phyloP scores from a whole-genome alignment of 306 rosid species.

The Senna siamea region DNA sequence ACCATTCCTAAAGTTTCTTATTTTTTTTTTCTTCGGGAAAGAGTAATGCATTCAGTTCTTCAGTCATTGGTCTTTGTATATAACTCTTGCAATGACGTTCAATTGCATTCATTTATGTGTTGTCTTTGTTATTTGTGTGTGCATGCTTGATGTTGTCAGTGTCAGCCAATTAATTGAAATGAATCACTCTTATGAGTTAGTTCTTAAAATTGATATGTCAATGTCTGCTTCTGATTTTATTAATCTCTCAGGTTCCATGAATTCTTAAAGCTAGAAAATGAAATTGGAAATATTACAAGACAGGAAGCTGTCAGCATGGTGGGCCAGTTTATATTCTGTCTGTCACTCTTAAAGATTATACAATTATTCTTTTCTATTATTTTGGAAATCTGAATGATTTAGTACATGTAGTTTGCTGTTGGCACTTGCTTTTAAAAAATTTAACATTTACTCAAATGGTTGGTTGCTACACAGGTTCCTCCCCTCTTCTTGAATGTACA shows the following conservation, averaged over 20 bases:
- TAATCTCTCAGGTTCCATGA: slow-evolving; percentile 81
- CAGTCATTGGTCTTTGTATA: slow-evolving; percentile 10
- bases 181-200: background rate
- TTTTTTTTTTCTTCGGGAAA: background rate
- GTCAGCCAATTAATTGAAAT: slow-evolving; percentile 22
- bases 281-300: slow-evolving; percentile 94
- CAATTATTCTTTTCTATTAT: background rate
- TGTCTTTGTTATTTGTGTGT: slow-evolving; percentile 2
- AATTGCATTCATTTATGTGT: background rate
- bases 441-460: slow-evolving; percentile 30
- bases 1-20: background rate
- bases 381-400: background rate
- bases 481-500: slow-evolving; percentile 89
- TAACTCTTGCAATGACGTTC: slow-evolving; percentile 21
- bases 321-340: slow-evolving; percentile 46
- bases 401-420: slow-evolving; percentile 28
- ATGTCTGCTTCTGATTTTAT: slow-evolving; percentile 36
- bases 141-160: slow-evolving; percentile 13
- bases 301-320: slow-evolving; percentile 99
- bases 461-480: slow-evolving; percentile 68
- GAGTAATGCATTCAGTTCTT: background rate
- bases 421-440: slow-evolving; percentile 11
- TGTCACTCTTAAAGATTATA: slow-evolving; percentile 19
- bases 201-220: slow-evolving; percentile 23
- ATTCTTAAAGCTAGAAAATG: slow-evolving; percentile 95